Evolutionary conservation across 2,329 filamentous ascomycete genomes (phyloP), one percentile per base, ranked within the genome.

Genomic region (Tolypocladium nubicola): DNA sequence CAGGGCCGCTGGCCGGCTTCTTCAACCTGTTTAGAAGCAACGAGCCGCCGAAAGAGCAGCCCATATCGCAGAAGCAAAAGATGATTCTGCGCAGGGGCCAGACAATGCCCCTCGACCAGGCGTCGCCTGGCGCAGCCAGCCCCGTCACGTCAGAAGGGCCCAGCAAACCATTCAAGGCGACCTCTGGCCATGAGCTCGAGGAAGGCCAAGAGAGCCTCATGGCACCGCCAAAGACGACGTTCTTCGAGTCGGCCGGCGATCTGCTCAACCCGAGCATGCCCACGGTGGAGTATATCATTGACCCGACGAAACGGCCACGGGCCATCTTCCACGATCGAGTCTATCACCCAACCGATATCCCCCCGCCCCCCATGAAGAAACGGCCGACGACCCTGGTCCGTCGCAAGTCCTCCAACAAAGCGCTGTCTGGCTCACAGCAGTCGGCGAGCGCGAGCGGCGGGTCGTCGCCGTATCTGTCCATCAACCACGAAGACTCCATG

Each of bases 241-340:
- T 99, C 61, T 96, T 99, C 59, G 94, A 99, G 73, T 92, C 93
- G 5, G 94, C 94, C 0, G 90, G 91, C 13, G 93, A 99, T 70
- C 76, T 99, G 3, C 81, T 99, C 45, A 95, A 93, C 68, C 94
- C 94, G 6, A 93, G 91, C 53, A 74, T 97, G 39, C 93, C 94
- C 19, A 82, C 88, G 0, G 78, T 83, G 3, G 86, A 91, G 50
- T 99, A 90, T 71, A 78, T 99, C 41, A 82, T 92, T 55, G 88
- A 97, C 64, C 93, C 94, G 9, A 80, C 86, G 1, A 87, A 84
- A 54, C 86, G 94, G 19, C 85, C 90, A 0, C 84, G 90, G 52
- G 93, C 93, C 1, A 99, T 99, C 59, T 97, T 97, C 72, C 94
- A 99, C 70, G 94, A 99, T 70, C 87, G 94, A 13, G 83, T 99